Base-by-base conservation (phyloP, 2,329 filamentous ascomycete genomes). In the Curvularia sp. region DNA sequence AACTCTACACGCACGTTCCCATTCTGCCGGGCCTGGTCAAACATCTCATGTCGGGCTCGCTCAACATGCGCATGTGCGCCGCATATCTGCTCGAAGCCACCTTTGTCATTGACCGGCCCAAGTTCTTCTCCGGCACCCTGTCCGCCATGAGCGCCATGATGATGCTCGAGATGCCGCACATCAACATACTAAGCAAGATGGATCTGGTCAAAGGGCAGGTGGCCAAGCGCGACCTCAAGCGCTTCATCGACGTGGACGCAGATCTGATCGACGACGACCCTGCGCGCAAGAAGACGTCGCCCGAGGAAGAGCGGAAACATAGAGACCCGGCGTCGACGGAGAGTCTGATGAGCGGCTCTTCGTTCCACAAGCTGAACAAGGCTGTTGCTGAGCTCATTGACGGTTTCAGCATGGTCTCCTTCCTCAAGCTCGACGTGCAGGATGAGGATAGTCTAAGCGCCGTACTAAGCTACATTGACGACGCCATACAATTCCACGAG, bases 71-170 rank as follows among this genome's bases (percentile, higher is more conserved):
- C 70, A 87, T 98, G 68, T 97, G 94, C 76, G 95, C 95, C 42
- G 87, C 94, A 9, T 99, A 98, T 78, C 86, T 99, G 30, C 88
- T 99, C 63, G 95, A 99, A 78, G 92, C 92, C 12, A 97, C 93
- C 8, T 99, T 98, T 76, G 90, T 98, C 70, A 87, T 97, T 61
- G 95, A 99, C 79, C 89, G 92, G 60, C 91, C 95, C 72, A 99
- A 98, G 80, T 99, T 96, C 83, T 98, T 99, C 78, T 89, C 95
- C 0, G 95, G 95, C 12, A 97, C 95, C 0, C 82, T 99, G 59
- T 95, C 91, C 74, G 95, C 95, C 65, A 98, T 99, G 95, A 96
- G 91, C 72, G 93, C 95, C 64, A 99, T 99, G 95, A 87, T 99
- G 71, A 95, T 98, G 92, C 86, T 99, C 63, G 95, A 98, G 79